phyloP scores from a whole-genome alignment of 2,329 filamentous ascomycete genomes.

The Truncatella angustata region DNA sequence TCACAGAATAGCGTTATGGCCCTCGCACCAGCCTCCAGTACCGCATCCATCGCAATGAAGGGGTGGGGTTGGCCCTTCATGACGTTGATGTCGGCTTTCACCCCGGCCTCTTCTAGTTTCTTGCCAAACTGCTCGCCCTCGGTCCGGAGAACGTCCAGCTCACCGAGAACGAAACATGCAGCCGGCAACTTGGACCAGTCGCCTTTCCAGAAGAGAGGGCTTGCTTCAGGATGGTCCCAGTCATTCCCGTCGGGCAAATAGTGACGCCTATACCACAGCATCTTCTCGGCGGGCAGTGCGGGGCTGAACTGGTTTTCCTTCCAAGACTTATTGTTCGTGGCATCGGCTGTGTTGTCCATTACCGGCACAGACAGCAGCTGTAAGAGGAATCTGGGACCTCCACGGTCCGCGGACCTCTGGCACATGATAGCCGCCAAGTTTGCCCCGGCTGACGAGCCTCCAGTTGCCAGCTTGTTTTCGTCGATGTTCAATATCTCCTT shows the following conservation, averaged over 20 bases:
- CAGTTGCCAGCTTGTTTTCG: slow-evolving; percentile 41
- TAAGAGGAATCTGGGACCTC: slow-evolving; percentile 33
- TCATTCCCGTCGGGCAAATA: slow-evolving; percentile 49
- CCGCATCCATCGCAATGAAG: slow-evolving; percentile 57
- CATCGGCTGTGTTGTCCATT: slow-evolving; percentile 53
- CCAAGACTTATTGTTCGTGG: slow-evolving; percentile 45
- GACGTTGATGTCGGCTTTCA: slow-evolving; percentile 44
- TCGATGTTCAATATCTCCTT: slow-evolving; percentile 36
- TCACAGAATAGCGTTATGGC: slow-evolving; percentile 46
- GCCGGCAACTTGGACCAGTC: slow-evolving; percentile 49
- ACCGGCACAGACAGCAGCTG: slow-evolving; percentile 59
- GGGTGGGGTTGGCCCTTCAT: slow-evolving; percentile 57
- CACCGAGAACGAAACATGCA: slow-evolving; percentile 52
- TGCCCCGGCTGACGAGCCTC: slow-evolving; percentile 50
- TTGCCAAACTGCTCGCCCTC: slow-evolving; percentile 52
- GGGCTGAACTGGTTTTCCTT: slow-evolving; percentile 48
- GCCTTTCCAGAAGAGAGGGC: slow-evolving; percentile 48
- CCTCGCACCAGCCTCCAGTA: slow-evolving; percentile 46
- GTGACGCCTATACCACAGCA: slow-evolving; percentile 59
- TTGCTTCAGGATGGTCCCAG: slow-evolving; percentile 51
- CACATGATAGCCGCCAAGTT: slow-evolving; percentile 52
- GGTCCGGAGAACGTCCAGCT: slow-evolving; percentile 53
- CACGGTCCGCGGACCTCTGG: slow-evolving; percentile 43
- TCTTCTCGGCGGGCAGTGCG: slow-evolving; percentile 53
- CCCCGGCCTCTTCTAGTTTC: slow-evolving; percentile 45